These are phyloP conservation scores for Picochlorum sp. DNA, from an alignment of 139 green algal genomes.

Conservation along the genomic window DNA sequence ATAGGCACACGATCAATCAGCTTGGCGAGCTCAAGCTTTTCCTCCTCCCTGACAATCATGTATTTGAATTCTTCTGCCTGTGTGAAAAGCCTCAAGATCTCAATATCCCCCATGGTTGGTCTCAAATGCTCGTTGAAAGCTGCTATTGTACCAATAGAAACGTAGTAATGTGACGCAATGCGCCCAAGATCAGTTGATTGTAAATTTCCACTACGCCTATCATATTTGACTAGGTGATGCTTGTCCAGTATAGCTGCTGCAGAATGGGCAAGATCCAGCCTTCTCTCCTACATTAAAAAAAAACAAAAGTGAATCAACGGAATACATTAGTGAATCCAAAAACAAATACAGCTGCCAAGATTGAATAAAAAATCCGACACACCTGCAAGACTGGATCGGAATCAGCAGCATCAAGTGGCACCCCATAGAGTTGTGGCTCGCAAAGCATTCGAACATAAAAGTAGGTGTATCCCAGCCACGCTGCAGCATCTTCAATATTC, in stretches of 20 bases:
- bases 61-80: slow-evolving; percentile 79
- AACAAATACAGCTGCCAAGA: not conserved
- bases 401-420: slow-evolving; percentile 63
- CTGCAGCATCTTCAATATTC: slow-evolving; percentile 68
- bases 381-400: slow-evolving; percentile 69
- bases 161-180: slow-evolving; percentile 97
- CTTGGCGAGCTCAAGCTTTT: slow-evolving; percentile 98
- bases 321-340: not conserved
- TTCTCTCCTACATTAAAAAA: slow-evolving; percentile 49
- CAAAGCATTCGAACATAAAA: slow-evolving; percentile 95
- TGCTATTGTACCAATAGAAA: slow-evolving; percentile 84
- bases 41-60: slow-evolving; percentile 88
- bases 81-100: slow-evolving; percentile 90
- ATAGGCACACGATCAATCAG: slow-evolving; percentile 96
- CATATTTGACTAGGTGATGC: slow-evolving; percentile 88
- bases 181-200: slow-evolving; percentile 44
- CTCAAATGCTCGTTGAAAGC: slow-evolving; percentile 96
- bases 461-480: slow-evolving; percentile 91
- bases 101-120: slow-evolving; percentile 95
- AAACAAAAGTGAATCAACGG: not conserved
- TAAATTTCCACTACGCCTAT: slow-evolving; percentile 76
- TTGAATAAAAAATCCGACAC: slow-evolving; percentile 43
- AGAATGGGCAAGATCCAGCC: slow-evolving; percentile 83
- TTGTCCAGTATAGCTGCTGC: slow-evolving; percentile 80
- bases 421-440: slow-evolving; percentile 83